Evolutionary conservation across 1,284 basidiomycete genomes (phyloP).

Genomic region (Chondrostereum purpureum): DNA sequence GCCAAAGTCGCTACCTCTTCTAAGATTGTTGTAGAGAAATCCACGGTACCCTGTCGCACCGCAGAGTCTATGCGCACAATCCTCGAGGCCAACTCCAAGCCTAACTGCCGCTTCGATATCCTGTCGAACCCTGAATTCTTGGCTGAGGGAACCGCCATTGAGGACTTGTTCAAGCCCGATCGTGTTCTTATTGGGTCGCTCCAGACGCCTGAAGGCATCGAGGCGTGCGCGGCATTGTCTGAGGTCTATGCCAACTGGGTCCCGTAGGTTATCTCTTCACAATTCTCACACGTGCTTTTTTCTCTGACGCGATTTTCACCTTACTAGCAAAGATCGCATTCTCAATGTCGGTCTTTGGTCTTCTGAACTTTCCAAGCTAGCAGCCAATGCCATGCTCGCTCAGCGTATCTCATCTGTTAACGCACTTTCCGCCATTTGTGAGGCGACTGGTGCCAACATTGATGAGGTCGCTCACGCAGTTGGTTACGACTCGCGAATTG

Average conservation of each 20-base stretch:
- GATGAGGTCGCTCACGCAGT: conserved; percentile 96
- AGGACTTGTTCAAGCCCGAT: conserved; percentile 85
- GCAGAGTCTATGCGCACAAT: conserved; percentile 99
- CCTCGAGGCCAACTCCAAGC: conserved; percentile 94
- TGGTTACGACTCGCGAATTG: conserved; percentile 89
- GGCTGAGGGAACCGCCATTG: conserved; percentile 95
- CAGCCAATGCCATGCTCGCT: conserved; percentile 98
- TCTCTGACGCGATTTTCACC: conserved; percentile 5
- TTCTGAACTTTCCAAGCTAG: conserved; percentile 96
- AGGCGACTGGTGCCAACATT: conserved; percentile 98
- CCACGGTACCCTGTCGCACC: conserved; percentile 96
- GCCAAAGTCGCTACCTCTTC: conserved; percentile 84
- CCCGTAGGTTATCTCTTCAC: conserved; percentile 46
- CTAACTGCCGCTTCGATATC: conserved; percentile 91
- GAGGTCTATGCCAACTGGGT: conserved; percentile 96
- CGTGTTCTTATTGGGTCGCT: conserved; percentile 96
- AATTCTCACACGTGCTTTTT: neutral
- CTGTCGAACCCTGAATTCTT: conserved; percentile 99
- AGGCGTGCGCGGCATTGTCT: conserved; percentile 72
- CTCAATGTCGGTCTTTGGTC: conserved; percentile 98
- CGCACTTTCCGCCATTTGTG: conserved; percentile 97
- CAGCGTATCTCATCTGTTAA: conserved; percentile 98
- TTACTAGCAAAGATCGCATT: conserved; percentile 69
- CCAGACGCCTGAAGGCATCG: conserved; percentile 78
- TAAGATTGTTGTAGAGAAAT: conserved; percentile 99